phyloP scores from a whole-genome alignment of 305 asterid genomes.

The Fraxinus baroniana region DNA sequence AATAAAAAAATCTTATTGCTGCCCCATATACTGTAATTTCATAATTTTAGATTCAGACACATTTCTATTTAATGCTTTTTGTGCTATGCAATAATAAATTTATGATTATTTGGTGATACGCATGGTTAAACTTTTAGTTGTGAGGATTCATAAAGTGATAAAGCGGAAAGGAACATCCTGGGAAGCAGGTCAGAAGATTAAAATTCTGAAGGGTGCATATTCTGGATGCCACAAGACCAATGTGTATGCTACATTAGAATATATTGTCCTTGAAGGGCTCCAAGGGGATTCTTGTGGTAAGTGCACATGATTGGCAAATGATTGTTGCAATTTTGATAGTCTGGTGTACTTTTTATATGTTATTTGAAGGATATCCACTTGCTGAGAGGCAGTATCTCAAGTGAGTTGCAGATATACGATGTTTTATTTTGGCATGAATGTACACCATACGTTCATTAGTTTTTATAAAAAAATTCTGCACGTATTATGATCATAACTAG shows the following conservation, averaged over 20 bases:
- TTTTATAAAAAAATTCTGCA: not conserved
- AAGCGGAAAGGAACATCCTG: conserved; percentile 49
- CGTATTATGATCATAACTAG: not conserved
- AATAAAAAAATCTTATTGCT: not conserved
- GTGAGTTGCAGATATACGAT: conserved; percentile 2
- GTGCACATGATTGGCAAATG: conserved; percentile 23
- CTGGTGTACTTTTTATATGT: not conserved
- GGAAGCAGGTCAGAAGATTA: conserved; percentile 66
- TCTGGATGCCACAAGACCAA: conserved; percentile 46
- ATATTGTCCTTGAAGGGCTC: conserved; percentile 60
- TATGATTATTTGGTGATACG: conserved; percentile 9
- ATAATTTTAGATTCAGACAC: not conserved
- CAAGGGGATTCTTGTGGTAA: conserved; percentile 67
- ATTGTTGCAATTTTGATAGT: not conserved
- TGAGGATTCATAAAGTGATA: conserved; percentile 57
- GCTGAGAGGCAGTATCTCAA: not conserved
- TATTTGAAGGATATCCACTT: conserved; percentile 8
- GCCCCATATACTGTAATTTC: not conserved
- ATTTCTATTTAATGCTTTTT: not conserved
- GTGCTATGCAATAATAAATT: conserved; percentile 14
- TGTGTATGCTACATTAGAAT: conserved; percentile 62
- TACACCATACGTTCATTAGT: not conserved
- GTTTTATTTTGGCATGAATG: not conserved
- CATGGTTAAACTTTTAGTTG: conserved; percentile 34
- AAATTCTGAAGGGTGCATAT: conserved; percentile 68